phyloP scores from a whole-genome alignment of 2,329 filamentous ascomycete genomes.

The Aspergillus tubingensis region DNA sequence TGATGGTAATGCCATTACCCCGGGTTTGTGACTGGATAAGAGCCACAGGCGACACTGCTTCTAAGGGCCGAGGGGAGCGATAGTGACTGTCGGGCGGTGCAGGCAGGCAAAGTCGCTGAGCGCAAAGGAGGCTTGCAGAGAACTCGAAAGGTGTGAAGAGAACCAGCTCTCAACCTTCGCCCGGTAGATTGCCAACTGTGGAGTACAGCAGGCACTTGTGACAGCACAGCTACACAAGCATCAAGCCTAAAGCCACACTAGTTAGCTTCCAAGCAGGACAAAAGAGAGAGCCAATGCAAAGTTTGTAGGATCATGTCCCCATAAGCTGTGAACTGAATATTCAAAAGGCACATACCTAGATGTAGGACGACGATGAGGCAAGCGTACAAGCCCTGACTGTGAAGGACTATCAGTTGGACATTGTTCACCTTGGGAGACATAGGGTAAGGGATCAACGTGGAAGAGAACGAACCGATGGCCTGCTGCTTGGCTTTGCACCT shows the following conservation, averaged over 20 bases:
- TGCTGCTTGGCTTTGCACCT: background rate
- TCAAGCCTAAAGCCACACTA: background rate
- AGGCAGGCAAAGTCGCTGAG: conserved; percentile 25
- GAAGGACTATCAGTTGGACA: background rate
- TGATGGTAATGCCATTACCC: conserved; percentile 31
- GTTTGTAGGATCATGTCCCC: background rate
- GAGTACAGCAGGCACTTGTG: background rate
- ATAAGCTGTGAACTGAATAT: background rate
- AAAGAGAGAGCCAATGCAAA: background rate
- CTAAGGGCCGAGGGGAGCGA: conserved; percentile 33
- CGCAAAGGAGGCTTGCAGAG: conserved; percentile 4
- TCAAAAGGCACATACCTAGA: background rate
- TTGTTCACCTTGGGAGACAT: background rate
- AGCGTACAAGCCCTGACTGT: background rate
- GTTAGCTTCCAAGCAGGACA: background rate
- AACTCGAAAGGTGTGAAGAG: conserved; percentile 29
- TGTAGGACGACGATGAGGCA: background rate
- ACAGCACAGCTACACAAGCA: conserved; percentile 3
- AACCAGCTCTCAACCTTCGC: conserved; percentile 37
- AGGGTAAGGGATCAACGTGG: background rate
- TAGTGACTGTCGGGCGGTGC: conserved; percentile 27
- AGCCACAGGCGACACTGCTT: conserved; percentile 43
- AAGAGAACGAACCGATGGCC: background rate
- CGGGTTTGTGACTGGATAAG: conserved; percentile 37
- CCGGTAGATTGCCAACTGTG: background rate